phyloP scores from a whole-genome alignment of 2,329 filamentous ascomycete genomes.

The Cylindrodendrum hubeiense region DNA sequence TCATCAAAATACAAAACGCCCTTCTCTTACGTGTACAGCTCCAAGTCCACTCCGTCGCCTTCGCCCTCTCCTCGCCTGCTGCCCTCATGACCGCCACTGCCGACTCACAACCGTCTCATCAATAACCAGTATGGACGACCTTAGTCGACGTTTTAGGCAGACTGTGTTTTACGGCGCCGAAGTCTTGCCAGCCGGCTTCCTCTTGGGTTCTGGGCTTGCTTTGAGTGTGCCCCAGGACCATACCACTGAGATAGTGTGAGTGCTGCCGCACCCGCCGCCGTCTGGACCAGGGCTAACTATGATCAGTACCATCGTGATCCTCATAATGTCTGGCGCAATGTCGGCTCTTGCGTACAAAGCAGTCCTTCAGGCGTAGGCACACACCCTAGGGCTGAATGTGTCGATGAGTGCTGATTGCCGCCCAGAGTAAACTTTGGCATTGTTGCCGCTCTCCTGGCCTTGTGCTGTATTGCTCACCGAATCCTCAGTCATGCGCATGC shows the following conservation, averaged over 20 bases:
- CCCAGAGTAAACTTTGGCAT: conserved; percentile 33
- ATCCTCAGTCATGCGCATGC: not conserved
- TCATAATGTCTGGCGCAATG: conserved; percentile 29
- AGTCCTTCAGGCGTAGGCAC: conserved; percentile 37
- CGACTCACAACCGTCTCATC: not conserved
- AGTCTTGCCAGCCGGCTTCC: conserved; percentile 30
- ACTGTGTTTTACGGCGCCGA: conserved; percentile 10
- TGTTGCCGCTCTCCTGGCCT: conserved; percentile 20
- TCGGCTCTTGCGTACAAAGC: conserved; percentile 26
- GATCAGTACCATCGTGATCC: conserved; percentile 26
- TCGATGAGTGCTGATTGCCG: conserved; percentile 28
- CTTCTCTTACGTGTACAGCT: not conserved
- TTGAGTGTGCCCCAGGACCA: conserved; percentile 28
- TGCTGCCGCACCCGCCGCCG: not conserved
- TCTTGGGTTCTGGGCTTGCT: conserved; percentile 33
- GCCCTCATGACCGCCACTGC: not conserved
- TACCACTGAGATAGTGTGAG: conserved; percentile 34
- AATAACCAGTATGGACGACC: conserved; percentile 20
- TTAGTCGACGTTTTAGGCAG: conserved; percentile 4
- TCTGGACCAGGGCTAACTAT: conserved; percentile 22
- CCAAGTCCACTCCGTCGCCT: not conserved
- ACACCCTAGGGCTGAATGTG: conserved; percentile 1
- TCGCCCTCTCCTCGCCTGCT: not conserved
- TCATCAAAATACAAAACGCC: not conserved
- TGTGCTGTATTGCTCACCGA: conserved; percentile 23